Conservation (phyloP, 2,329 filamentous ascomycete species). For the Aspergillus fructus region DNA sequence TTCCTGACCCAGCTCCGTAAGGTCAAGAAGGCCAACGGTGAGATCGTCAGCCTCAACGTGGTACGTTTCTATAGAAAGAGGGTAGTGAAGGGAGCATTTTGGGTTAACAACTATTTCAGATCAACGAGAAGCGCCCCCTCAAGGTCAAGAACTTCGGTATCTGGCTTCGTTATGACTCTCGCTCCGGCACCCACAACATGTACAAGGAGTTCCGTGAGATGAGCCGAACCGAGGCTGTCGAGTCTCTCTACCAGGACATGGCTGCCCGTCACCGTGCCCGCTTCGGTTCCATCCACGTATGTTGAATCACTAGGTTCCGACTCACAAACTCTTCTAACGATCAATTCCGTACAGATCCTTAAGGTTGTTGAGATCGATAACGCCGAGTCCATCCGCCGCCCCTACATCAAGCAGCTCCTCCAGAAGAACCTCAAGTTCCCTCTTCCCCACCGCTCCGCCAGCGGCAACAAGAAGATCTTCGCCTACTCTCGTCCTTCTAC, state of each 20-base stretch:
- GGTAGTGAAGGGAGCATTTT: conserved; percentile 8
- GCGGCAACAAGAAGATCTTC: conserved; percentile 83
- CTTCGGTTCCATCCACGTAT: conserved; percentile 97
- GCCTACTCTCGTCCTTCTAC: conserved; percentile 89
- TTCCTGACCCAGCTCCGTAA: conserved; percentile 98
- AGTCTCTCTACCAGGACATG: conserved; percentile 99
- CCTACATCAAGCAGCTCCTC: conserved; percentile 99
- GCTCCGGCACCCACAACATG: conserved; percentile 99
- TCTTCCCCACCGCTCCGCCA: conserved; percentile 91
- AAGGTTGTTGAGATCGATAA: conserved; percentile 98
- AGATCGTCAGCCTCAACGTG: conserved; percentile 96
- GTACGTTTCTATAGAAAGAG: conserved; percentile 56
- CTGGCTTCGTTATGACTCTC: conserved; percentile 99
- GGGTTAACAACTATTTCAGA: conserved; percentile 53
- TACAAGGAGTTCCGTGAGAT: conserved; percentile 99
- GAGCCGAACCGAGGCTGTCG: conserved; percentile 90
- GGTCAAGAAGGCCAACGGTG: conserved; percentile 99
- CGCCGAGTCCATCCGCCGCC: conserved; percentile 89
- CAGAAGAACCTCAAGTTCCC: conserved; percentile 96
- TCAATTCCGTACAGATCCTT: conserved; percentile 68
- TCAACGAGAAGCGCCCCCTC: conserved; percentile 97
- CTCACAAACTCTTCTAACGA: conserved; percentile 6
- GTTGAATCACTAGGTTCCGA: conserved; percentile 39
- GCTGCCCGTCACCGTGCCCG: conserved; percentile 96
- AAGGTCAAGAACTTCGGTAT: conserved; percentile 99